Evolutionary conservation across 129 eudicot species (phyloP), one percentile per base, ranked within the genome.

Genomic region (Logfia minima): DNA sequence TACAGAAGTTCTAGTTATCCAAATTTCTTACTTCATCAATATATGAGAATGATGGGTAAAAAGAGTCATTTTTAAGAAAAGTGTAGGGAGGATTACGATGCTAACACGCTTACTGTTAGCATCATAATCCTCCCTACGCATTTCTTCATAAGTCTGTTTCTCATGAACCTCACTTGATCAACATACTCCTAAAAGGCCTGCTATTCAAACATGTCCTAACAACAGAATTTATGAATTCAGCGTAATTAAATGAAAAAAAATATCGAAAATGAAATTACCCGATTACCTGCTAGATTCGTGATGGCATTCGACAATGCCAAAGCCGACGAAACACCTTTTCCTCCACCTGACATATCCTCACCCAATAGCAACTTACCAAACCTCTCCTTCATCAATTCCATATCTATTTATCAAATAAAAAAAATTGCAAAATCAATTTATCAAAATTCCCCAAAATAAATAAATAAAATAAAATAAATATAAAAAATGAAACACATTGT

Each of bases 341-440:
- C 99, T 67, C 99, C 92, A 63, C 99, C 99, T 4, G 99, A 94
- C 97, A 91, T 91, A 74, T 94, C 99, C 84, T 94, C 99, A 10
- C 99, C 99, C 34, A 94, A 86, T 43, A 94, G 89, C 96, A 94
- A 83, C 90, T 94, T 94, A 6, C 94, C 88, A 82, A 94, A 94
- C 68, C 81, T 87, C 75, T 94, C 99, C 92, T 91, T 94, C 89
- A 94, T 80, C 85, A 84, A 22, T 18, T 91, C 92, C 90, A 85
- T 86, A 81, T 94, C 97, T 94, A 37, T 23, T 43, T 41, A 37
- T 5, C 26, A 23, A 79, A 24, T 16, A 11, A 71, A 53, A 18
- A 71, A n/a, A 64, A n/a, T n/a, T 16, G 6, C 18, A 59, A 18
- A 64, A 37, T 26, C 10, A 35, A 23, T 43, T 45, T 0, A 52